Base-by-base conservation (phyloP, 164 flowering plant species). In the Hamamelis virginiana region DNA sequence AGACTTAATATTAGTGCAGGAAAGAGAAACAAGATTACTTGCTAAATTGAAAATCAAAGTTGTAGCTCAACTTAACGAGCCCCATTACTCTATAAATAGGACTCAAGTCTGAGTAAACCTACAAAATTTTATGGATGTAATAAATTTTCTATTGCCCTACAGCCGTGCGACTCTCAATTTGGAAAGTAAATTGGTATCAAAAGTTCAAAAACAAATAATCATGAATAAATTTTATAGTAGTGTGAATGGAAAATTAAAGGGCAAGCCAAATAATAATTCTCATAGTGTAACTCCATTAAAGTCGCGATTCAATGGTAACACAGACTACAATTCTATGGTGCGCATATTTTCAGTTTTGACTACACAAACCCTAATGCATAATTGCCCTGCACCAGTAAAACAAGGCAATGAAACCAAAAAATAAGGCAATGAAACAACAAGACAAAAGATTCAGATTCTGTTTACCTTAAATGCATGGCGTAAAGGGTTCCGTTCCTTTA, bases 391-490 rank as follows among this genome's bases (percentile, higher is more conserved):
- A 33, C 6, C 41, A 33, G 41, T 33, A 33, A 33, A 33, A 2
- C 41, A 33, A n/a, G n/a, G 41, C 2, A 33, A 33, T 33, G 41
- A 6, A 33, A 33, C 41, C 41, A 33, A 21, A 12, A 21, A 64
- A 27, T 33, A 55, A 55, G 22, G 23, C 4, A 19, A 55, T 26
- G 8, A 1, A 62, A 44, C 48, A 47, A 23, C 59, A 60, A 22
- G 15, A 23, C 1, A 63, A 44, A 75, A 8, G 67, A 44, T 33
- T 3, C 5, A 13, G 3, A 44, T 60, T 47, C 46, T 63, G 45
- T 80, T 80, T 75, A 93, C 99, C 84, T 77, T 80, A 73, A 96
- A 90, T 68, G 94, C 80, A 86, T 93, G 86, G 38, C 99, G 93
- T 61, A 96, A 73, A 56, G 99, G 99, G 76, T 96, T 96, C 33